Base-by-base conservation (phyloP, 805 yeast genomes). In the Wickerhamiella qilinensis region DNA sequence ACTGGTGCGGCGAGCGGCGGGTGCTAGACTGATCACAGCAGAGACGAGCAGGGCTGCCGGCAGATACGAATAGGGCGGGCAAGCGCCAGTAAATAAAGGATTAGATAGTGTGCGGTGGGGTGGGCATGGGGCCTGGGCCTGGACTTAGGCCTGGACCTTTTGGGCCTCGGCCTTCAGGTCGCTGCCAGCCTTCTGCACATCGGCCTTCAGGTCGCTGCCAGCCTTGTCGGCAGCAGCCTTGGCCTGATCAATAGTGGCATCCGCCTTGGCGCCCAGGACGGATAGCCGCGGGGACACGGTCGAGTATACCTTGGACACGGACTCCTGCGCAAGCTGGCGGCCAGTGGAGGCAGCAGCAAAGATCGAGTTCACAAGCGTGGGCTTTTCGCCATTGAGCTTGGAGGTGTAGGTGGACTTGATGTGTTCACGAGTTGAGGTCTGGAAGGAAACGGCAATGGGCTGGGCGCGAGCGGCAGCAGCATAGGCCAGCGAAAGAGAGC, bases 401-500 rank as follows among this genome's bases (percentile, higher is more conserved):
- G 35, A 38, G 28, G 6, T n/a, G 38, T 46, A 48, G 14, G 42
- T 33, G 17, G 28, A 18, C 30, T 9, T 20, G n/a, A 36, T 18
- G 24, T 40, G 39, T 29, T 36, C 19, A 20, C 40, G 40, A 20
- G 38, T 30, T 18, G 33, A 22, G 17, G 11, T 31, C 27, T 35
- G 37, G 8, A 30, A 18, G n/a, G 36, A 27, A 16, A 30, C 33
- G 21, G 45, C 35, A 29, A 42, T 38, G 16, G 51, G 49, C 12
- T 34, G 40, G 17, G 46, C 46, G 20, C 49, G 49, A 38, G 37
- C 45, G 11, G 44, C 49, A 3, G 47, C 47, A 6, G 36, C n/a
- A 21, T 29, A 18, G 30, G 43, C 43, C 4, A 46, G 38, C 12
- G 27, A n/a, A 24, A 28, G 33, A 14, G 44, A 39, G 31, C 49